Evolutionary conservation across 2,329 filamentous ascomycete genomes (phyloP).

Genomic region (Fusarium falciforme): DNA sequence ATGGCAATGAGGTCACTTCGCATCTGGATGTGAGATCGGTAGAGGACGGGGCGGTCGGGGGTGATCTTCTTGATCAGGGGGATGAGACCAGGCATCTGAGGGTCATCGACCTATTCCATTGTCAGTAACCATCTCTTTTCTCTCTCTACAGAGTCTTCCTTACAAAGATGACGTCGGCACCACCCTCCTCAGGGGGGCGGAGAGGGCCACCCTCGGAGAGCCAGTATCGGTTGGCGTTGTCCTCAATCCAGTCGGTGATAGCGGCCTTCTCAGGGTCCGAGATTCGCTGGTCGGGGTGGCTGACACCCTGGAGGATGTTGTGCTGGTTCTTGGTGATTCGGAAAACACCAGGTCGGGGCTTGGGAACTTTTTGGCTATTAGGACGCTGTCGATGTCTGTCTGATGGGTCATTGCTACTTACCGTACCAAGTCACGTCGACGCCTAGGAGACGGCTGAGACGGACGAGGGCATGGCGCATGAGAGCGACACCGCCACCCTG

Average conservation of each 20-base stretch:
- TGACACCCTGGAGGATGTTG: constrained; percentile 88
- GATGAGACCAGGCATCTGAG: constrained; percentile 85
- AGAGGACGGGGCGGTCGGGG: constrained; percentile 80
- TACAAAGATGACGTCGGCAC: constrained; percentile 79
- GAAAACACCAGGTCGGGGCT: constrained; percentile 82
- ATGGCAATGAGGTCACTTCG: constrained; percentile 76
- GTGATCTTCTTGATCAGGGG: constrained; percentile 78
- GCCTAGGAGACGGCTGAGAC: constrained; percentile 74
- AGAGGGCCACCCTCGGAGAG: constrained; percentile 75
- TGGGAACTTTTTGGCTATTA: constrained; percentile 67
- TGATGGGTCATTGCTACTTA: constrained; percentile 45
- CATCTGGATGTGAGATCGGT: constrained; percentile 86
- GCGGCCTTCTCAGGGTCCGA: constrained; percentile 68
- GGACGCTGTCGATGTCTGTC: background rate
- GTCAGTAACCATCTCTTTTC: background rate
- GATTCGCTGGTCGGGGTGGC: constrained; percentile 72
- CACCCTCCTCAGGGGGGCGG: constrained; percentile 71
- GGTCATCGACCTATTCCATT: constrained; percentile 74
- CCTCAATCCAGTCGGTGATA: constrained; percentile 78
- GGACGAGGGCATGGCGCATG: constrained; percentile 82
- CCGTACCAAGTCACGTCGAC: constrained; percentile 80
- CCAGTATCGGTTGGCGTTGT: constrained; percentile 83
- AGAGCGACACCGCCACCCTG: constrained; percentile 86
- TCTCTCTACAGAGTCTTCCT: constrained; percentile 37
- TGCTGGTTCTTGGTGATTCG: constrained; percentile 88